A percentile compares a stretch with the other conserved stretches of the same genome.
Evolutionary conservation across 192 early-diverging fungal genomes (phyloP).

Genomic region (Coemansia sp.): DNA sequence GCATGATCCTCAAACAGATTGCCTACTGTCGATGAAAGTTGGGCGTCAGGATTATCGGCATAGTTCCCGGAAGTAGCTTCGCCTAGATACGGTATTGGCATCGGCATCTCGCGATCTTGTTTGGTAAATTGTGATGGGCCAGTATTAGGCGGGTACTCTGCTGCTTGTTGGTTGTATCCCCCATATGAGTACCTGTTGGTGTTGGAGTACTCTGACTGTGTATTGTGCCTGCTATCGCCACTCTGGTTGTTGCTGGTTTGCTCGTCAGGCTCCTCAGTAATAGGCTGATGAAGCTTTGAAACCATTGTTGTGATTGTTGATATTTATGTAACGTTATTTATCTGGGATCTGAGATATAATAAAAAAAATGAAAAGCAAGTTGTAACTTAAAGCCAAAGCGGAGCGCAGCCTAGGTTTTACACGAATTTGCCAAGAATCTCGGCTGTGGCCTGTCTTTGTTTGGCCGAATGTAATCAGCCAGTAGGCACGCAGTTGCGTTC

Average conservation of each 20-base stretch:
- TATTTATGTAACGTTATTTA: neutral
- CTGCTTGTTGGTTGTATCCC: neutral
- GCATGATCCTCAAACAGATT: slow-evolving; percentile 19
- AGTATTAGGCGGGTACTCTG: neutral
- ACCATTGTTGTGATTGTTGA: slow-evolving; percentile 9
- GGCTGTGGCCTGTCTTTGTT: neutral
- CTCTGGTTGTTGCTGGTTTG: neutral
- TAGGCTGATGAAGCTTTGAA: slow-evolving; percentile 32
- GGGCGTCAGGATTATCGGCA: neutral
- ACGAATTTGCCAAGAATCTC: neutral
- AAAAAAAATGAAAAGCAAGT: neutral
- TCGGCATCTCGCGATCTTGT: slow-evolving; percentile 3
- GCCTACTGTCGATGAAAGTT: slow-evolving; percentile 9
- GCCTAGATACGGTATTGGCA: neutral
- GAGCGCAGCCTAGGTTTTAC: neutral
- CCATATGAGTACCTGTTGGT: neutral
- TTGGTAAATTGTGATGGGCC: neutral
- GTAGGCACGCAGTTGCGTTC: neutral
- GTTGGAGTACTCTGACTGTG: neutral
- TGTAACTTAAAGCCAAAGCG: neutral
- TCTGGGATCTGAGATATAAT: neutral
- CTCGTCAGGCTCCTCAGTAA: slow-evolving; percentile 8
- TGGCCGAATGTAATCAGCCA: neutral
- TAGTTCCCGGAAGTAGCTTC: neutral
- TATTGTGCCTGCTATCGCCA: neutral